A percentile compares a stretch with the other conserved stretches of the same genome.
Conservation (phyloP, 2,329 filamentous ascomycete species). For the Microdochium nivale region DNA sequence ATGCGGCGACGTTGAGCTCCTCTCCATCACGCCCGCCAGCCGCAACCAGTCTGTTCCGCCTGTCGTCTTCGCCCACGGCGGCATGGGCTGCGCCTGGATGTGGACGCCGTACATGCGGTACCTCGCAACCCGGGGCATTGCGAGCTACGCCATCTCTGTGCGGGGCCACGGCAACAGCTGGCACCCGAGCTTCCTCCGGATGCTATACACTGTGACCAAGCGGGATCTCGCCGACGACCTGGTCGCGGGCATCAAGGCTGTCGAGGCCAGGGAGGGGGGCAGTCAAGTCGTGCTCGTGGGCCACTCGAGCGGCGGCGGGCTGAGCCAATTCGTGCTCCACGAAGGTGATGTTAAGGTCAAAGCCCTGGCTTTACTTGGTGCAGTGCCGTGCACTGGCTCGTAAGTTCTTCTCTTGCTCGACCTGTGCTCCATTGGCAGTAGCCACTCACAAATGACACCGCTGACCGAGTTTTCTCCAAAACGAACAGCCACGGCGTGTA, state of each 20-base stretch:
- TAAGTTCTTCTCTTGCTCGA: conserved; percentile 16
- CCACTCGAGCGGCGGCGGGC: conserved; percentile 42
- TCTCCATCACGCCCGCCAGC: conserved; percentile 27
- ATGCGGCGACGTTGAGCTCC: conserved; percentile 37
- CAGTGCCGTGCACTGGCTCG: conserved; percentile 39
- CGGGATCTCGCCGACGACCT: conserved; percentile 34
- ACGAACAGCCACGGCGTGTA: conserved; percentile 27
- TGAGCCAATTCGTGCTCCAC: conserved; percentile 39
- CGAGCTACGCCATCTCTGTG: conserved; percentile 42
- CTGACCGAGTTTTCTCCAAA: conserved; percentile 3
- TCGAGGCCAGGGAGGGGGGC: conserved; percentile 17
- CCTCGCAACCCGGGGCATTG: conserved; percentile 32
- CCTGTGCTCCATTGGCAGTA: no score
- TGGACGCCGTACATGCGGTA: conserved; percentile 43
- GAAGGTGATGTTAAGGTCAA: conserved; percentile 28
- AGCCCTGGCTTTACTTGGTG: conserved; percentile 35
- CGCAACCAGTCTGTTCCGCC: conserved; percentile 16
- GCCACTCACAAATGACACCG: background rate
- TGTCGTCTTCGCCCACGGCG: conserved; percentile 44
- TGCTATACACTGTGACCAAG: conserved; percentile 36
- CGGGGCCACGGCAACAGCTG: conserved; percentile 45
- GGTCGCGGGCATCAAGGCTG: conserved; percentile 29
- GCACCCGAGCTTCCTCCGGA: conserved; percentile 36
- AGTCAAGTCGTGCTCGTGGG: conserved; percentile 34
- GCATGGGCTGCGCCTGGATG: conserved; percentile 43